Evolutionary conservation across 306 rosid species (phyloP).

Genomic region (Arachis hypogaea): DNA sequence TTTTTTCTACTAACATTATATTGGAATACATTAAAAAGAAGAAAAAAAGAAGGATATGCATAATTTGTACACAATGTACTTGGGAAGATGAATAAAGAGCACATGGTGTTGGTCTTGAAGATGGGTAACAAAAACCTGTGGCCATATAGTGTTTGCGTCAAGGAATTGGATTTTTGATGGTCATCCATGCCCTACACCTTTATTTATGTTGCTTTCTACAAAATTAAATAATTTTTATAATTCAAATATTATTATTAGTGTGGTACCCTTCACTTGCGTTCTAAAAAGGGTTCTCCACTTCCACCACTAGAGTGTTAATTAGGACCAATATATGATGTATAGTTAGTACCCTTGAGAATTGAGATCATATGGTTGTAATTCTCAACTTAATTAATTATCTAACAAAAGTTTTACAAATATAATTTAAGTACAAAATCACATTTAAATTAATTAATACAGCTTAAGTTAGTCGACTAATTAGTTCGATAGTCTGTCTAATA

Average conservation of each 20-base stretch:
- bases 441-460: too few relatives aligned
- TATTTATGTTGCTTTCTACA: constrained; percentile 4
- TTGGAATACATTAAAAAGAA: neutral
- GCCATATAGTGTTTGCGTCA: constrained; percentile 4
- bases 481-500: too few relatives aligned
- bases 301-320: neutral
- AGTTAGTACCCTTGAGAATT: too few relatives aligned
- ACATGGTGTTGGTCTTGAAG: constrained; percentile 32
- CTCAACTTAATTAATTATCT: neutral
- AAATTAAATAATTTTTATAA: neutral
- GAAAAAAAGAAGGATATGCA: neutral
- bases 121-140: constrained; percentile 28
- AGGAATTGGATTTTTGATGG: constrained; percentile 13
- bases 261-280: too few relatives aligned
- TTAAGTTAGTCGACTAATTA: too few relatives aligned
- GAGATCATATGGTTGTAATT: too few relatives aligned
- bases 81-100: constrained; percentile 6
- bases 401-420: too few relatives aligned
- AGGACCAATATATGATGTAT: too few relatives aligned
- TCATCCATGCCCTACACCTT: neutral
- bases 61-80: neutral
- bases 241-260: neutral
- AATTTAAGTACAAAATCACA: too few relatives aligned
- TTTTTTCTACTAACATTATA: neutral
- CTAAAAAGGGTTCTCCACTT: neutral